Conservation (phyloP, 176 grass and related monocot species). For the Aegilops longissima region DNA sequence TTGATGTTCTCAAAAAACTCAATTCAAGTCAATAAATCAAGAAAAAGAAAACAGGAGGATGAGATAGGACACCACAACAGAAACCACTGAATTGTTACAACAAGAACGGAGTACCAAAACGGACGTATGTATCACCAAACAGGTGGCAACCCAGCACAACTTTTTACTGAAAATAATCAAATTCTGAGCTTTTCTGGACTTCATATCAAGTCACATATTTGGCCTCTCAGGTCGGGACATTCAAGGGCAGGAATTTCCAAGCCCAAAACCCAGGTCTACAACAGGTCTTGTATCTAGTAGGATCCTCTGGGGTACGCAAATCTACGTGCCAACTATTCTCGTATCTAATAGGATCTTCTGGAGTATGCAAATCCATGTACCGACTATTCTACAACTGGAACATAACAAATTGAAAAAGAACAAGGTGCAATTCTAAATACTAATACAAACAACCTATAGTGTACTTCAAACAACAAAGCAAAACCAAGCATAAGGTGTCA, state of each 20-base stretch:
- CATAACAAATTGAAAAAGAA: neutral
- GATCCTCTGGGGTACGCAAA: neutral
- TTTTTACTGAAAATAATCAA: neutral
- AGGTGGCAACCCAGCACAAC: neutral
- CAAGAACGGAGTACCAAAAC: neutral
- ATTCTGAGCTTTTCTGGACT: neutral
- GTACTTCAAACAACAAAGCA: neutral
- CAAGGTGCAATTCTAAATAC: neutral
- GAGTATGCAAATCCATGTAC: neutral
- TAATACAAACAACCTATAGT: neutral
- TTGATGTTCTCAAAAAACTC: neutral
- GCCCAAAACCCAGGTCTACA: neutral
- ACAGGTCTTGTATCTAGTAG: neutral
- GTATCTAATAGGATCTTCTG: too few relatives aligned
- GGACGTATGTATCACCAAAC: neutral
- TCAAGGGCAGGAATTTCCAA: neutral
- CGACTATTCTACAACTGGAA: neutral
- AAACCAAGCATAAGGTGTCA: neutral
- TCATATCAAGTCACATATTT: neutral
- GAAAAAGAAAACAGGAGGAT: neutral
- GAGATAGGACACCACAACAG: neutral
- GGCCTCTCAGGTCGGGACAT: neutral
- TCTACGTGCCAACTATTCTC: neutral
- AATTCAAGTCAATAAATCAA: neutral
- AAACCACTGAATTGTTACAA: neutral